Conservation (phyloP, 2,329 filamentous ascomycete species). For the Colletotrichum incanum region DNA sequence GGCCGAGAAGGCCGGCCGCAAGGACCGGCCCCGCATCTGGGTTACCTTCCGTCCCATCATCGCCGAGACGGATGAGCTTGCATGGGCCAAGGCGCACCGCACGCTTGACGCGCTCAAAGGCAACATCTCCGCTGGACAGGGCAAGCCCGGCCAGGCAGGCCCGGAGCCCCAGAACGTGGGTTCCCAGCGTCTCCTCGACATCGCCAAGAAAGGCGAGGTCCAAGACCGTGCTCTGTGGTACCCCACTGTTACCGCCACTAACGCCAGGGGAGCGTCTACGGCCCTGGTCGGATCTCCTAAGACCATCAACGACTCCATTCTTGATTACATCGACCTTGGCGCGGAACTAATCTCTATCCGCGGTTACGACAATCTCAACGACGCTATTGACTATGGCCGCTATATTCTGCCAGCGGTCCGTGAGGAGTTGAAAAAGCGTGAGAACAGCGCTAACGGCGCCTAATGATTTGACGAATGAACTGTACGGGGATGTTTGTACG, state of each 20-base stretch:
- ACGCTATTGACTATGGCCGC: slow-evolving; percentile 72
- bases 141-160: slow-evolving; percentile 46
- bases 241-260: slow-evolving; percentile 73
- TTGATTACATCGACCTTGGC: slow-evolving; percentile 72
- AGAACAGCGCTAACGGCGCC: slow-evolving; percentile 12
- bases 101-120: slow-evolving; percentile 67
- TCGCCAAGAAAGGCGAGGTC: slow-evolving; percentile 69
- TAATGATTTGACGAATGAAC: neutral
- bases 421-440: slow-evolving; percentile 51
- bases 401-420: slow-evolving; percentile 68
- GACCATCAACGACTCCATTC: slow-evolving; percentile 67
- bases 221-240: slow-evolving; percentile 76
- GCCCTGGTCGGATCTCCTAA: slow-evolving; percentile 70
- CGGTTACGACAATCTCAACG: slow-evolving; percentile 74
- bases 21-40: slow-evolving; percentile 73
- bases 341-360: slow-evolving; percentile 72
- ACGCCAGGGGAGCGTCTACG: slow-evolving; percentile 72
- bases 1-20: slow-evolving; percentile 69
- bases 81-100: slow-evolving; percentile 73
- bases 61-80: slow-evolving; percentile 74
- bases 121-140: slow-evolving; percentile 56
- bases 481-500: neutral
- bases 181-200: slow-evolving; percentile 71
- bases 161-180: slow-evolving; percentile 71
- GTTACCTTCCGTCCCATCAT: slow-evolving; percentile 75